Evolutionary conservation across 257 asterid species (phyloP), one percentile per base, ranked within the genome.

Genomic region (Parsonsia alboflavescens): DNA sequence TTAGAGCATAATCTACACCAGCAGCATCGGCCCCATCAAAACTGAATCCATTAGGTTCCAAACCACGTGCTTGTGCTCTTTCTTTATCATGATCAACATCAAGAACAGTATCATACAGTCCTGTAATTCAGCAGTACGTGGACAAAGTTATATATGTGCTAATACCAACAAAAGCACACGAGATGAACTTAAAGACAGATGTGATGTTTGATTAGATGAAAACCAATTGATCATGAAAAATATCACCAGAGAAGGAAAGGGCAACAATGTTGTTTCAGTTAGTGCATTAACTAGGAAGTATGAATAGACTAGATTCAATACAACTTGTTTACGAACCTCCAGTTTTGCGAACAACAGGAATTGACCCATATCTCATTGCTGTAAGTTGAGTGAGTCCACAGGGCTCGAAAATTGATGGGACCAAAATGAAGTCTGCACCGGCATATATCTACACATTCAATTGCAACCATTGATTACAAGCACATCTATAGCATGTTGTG

Each of bases 331-430:
- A 69, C 80, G 10, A 45, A 92, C 99, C 99, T 88, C 99, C 99
- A 76, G 99, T 95, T 89, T 88, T 92, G 76, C 98, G 98, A 72
- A 91, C 99, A n/a, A 92, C 85, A 22, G 99, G 96, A 70, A 95
- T 85, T 13, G 98, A 88, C 65, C 99, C 98, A 48, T 87, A 95
- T 95, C 99, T 89, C 99, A 95, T 89, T 64, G 99, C 98, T 16
- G 91, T 88, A 87, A 95, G 99, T 86, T 95, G 99, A 75, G 99
- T 95, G 72, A 95, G 91, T 76, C 99, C 99, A 80, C 99, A 95
- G 68, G 99, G 99, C 86, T 95, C 99, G 79, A 91, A 95, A 79
- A 95, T 87, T 39, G 99, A 95, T 80, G 99, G 98, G 80, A 92
- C 96, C 81, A 95, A 82, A 82, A 92, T 87, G 75, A 95, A 91